Conservation (phyloP, 306 rosid species). For the Prunus mume region DNA sequence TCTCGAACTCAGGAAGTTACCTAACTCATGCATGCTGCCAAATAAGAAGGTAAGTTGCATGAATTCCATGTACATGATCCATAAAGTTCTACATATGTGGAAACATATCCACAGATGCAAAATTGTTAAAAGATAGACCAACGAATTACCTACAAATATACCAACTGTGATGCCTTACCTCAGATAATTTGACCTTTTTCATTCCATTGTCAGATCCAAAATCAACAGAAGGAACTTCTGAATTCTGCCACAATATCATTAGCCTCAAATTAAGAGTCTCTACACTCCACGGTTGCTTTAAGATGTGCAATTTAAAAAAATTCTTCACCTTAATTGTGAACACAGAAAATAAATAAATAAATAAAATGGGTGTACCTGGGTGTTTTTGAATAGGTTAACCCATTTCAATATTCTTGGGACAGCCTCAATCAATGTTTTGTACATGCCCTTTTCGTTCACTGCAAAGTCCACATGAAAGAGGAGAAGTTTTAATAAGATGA, state of each 20-base stretch:
- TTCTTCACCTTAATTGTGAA: background rate
- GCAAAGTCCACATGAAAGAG: slow-evolving; percentile 29
- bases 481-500: slow-evolving; percentile 19
- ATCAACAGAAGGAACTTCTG: slow-evolving; percentile 46
- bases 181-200: slow-evolving; percentile 61
- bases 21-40: slow-evolving; percentile 5
- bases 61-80: slow-evolving; percentile 4
- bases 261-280: background rate
- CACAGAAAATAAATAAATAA: background rate
- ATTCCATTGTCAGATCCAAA: slow-evolving; percentile 59
- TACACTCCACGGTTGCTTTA: background rate
- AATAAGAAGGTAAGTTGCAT: background rate
- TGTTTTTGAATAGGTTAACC: slow-evolving; percentile 61
- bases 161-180: slow-evolving; percentile 54
- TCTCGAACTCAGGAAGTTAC: background rate
- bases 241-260: slow-evolving; percentile 44
- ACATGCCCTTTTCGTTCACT: slow-evolving; percentile 66
- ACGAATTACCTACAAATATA: background rate
- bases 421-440: slow-evolving; percentile 60
- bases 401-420: slow-evolving; percentile 71
- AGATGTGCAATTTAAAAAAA: background rate
- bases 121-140: slow-evolving; percentile 10
- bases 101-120: slow-evolving; percentile 11
- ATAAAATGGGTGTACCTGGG: slow-evolving; percentile 46
- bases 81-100: background rate